Evolutionary conservation across 192 early-diverging fungal species (phyloP), one percentile per base, ranked within the genome.

Genomic region (Umbelopsis sp.): DNA sequence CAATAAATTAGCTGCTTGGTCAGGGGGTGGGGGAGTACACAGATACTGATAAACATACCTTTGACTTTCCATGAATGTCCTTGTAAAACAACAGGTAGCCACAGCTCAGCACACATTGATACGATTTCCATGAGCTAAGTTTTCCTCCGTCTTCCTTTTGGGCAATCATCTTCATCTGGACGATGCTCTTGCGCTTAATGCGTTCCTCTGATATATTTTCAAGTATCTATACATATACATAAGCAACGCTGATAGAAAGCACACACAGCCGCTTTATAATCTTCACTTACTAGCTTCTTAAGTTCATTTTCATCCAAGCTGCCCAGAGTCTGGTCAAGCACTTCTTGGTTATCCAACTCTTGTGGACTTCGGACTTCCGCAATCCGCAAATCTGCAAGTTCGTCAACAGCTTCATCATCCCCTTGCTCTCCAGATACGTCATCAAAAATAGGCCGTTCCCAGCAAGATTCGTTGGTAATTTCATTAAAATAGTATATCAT

Each of bases 401-500:
- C 69, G 9, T 80, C 79, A 62, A 59, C 43, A 5, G 6, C n/a
- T 20, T 80, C 79, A 31, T 24, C 26, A 8, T 5, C n/a, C 50
- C 21, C 31, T 62, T 62, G 31, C 4, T 24, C 4, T 24, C 26
- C 41, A 17, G n/a, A 14, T 43, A 34, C 24, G 14, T 62, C 56
- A 25, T 71, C 65, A 59, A 65, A 21, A 26, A 7, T 47, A 24
- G 85, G 86, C 25, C 51, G 68, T 38, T 87, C 80, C 86, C 86
- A 87, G 6, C 76, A 65, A 3, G 86, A 79, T 62, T 84, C 82
- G 11, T 84, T 82, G 0, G 82, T 85, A 2, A 62, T 44, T n/a
- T 75, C 74, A 62, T 87, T 82, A 53, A 87, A 87, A 72, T 85
- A 87, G 49, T 87, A 87, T 44, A 80, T 73, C 11, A 78, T 74